A percentile compares a stretch with the other conserved stretches of the same genome.
phyloP scores from a whole-genome alignment of 2,329 filamentous ascomycete species.

The Fusarium verticillioides region DNA sequence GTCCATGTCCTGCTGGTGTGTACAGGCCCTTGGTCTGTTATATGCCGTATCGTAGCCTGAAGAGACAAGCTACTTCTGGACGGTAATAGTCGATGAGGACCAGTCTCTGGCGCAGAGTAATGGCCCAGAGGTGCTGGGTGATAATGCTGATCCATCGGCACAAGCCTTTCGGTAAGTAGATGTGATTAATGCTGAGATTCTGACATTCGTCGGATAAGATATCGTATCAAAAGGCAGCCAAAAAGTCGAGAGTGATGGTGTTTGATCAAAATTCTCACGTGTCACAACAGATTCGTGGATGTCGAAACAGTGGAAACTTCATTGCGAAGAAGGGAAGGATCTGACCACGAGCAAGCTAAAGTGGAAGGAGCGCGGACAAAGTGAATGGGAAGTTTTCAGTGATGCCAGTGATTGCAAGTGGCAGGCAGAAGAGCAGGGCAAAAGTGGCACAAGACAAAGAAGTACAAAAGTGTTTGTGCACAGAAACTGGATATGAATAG shows the following conservation, averaged over 20 bases:
- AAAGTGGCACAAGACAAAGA: background rate
- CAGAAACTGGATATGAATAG: slow-evolving; percentile 7
- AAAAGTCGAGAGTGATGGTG: slow-evolving; percentile 12
- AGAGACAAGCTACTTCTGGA: slow-evolving; percentile 46
- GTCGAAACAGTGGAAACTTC: slow-evolving; percentile 31
- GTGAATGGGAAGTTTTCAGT: background rate
- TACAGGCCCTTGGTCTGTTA: slow-evolving; percentile 38
- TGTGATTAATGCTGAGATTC: slow-evolving; percentile 21
- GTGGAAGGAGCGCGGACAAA: slow-evolving; percentile 10
- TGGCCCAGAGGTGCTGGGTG: slow-evolving; percentile 22
- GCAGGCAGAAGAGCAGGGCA: slow-evolving; percentile 1
- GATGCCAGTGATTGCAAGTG: slow-evolving; percentile 27
- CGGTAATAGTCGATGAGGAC: slow-evolving; percentile 28
- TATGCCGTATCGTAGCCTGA: slow-evolving; percentile 43
- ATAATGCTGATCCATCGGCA: slow-evolving; percentile 34
- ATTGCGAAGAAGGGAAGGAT: slow-evolving; percentile 32
- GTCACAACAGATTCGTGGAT: slow-evolving; percentile 27
- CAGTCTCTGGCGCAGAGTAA: slow-evolving; percentile 22
- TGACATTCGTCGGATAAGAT: slow-evolving; percentile 19
- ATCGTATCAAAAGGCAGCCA: slow-evolving; percentile 16
- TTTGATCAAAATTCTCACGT: slow-evolving; percentile 32
- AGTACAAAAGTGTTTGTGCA: background rate
- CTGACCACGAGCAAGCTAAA: background rate
- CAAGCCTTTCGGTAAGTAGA: background rate
- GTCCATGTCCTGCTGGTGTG: slow-evolving; percentile 67